Percentiles rank a stretch among this genome's conserved stretches.
Conservation (phyloP, 208 protist species). For the Acanthamoeba rhysodes region DNA sequence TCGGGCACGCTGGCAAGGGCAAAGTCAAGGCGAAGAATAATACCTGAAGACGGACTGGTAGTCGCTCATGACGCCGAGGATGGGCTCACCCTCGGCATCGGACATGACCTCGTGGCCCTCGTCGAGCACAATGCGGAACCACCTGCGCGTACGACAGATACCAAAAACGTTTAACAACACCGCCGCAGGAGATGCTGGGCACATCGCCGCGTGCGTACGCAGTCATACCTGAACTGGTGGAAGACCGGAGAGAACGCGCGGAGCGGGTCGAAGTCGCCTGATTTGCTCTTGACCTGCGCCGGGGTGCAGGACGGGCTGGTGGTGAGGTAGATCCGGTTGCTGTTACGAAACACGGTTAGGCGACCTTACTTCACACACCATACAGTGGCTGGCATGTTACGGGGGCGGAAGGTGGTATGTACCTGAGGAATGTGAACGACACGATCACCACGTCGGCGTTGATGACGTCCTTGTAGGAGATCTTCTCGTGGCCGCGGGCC, state of each 20-base stretch:
- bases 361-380: too few relatives aligned
- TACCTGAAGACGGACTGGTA: slow-evolving; percentile 3
- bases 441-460: slow-evolving; percentile 48
- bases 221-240: slow-evolving; percentile 9
- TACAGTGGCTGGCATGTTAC: too few relatives aligned
- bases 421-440: slow-evolving; percentile 46
- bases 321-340: not conserved
- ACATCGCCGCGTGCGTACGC: not conserved
- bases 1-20: not conserved
- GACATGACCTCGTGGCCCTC: slow-evolving; percentile 42
- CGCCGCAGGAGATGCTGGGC: too few relatives aligned
- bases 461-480: slow-evolving; percentile 12
- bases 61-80: not conserved
- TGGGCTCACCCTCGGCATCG: slow-evolving; percentile 4
- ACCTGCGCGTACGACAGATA: not conserved
- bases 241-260: not conserved
- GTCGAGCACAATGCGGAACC: slow-evolving; percentile 10
- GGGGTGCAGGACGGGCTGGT: not conserved
- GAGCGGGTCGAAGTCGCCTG: not conserved
- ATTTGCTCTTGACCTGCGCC: not conserved
- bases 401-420: not conserved
- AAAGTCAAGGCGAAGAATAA: too few relatives aligned
- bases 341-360: not conserved
- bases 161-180: too few relatives aligned
- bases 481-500: not conserved